Evolutionary conservation across 1,284 basidiomycete species (phyloP), one percentile per base, ranked within the genome.

Genomic region (Kwoniella shivajii): DNA sequence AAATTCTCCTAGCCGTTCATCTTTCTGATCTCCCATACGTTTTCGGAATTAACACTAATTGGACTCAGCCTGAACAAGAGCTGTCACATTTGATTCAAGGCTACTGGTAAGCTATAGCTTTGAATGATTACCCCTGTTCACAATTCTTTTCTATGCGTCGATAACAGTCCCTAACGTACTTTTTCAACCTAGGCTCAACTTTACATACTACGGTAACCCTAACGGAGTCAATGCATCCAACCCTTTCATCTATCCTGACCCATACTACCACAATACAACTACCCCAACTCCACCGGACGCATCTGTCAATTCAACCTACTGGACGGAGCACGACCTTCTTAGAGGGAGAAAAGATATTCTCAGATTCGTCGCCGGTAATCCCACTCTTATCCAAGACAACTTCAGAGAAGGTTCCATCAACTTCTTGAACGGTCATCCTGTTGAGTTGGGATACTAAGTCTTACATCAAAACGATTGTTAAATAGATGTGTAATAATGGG

Each of bases 171-270:
- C 6, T 27, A n/a, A 53, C 37, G 20, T 38, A 11, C 2, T 42
- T 10, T n/a, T n/a, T n/a, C n/a, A n/a, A n/a, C 6, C 10, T 50
- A 72, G 71, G 68, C 54, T 74, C 61, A 75, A 75, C 64, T 77
- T 77, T 61, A 71, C 64, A 6, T 70, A 71, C 59, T 61, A 66
- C 61, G 56, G 63, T 34, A 63, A 75, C 56, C 73, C 73, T 18
- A 72, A 72, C 64, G 64, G 62, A 24, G 38, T 59, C 37, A 69
- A 69, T 52, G 47, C 61, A 24, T 64, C 69, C 13, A 42, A 57
- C 38, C 75, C 73, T 69, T 67, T 69, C 6, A 44, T 51, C 6
- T 73, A 77, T 57, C 46, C 45, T n/a, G 47, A 50, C 30, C 42
- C 39, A 20, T 50, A 45, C 34, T 22, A 26, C 41, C 27, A 53